Percentiles rank a stretch among this genome's conserved stretches.
Conservation (phyloP, 371 early-diverging fungal species). For the Cokeromyces recurvatus region DNA sequence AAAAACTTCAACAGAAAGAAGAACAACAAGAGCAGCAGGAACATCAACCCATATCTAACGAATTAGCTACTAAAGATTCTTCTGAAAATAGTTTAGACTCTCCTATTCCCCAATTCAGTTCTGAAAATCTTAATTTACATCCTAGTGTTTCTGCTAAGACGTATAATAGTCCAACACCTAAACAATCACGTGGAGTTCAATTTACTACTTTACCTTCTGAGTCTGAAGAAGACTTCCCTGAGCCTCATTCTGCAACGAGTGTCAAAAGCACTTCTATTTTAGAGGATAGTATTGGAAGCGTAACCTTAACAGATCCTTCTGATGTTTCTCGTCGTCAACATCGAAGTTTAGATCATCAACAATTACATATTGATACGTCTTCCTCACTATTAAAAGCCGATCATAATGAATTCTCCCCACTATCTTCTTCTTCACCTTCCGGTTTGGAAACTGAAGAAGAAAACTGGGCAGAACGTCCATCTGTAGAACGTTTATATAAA, state of each 20-base stretch:
- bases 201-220: neutral
- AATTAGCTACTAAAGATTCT: too few species aligned
- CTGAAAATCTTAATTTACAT: slow-evolving; percentile 19
- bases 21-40: too few species aligned
- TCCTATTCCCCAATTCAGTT: slow-evolving; percentile 10
- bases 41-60: too few species aligned
- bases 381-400: too few species aligned
- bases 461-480: slow-evolving; percentile 67
- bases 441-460: slow-evolving; percentile 22
- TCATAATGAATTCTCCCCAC: too few species aligned
- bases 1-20: too few species aligned
- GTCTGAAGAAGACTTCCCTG: neutral
- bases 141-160: slow-evolving; percentile 21
- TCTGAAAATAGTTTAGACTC: too few species aligned
- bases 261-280: slow-evolving; percentile 4
- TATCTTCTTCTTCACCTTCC: neutral
- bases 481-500: slow-evolving; percentile 66
- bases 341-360: neutral
- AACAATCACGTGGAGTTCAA: slow-evolving; percentile 4
- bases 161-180: slow-evolving; percentile 2
- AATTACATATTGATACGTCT: slow-evolving; percentile 10
- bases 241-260: neutral
- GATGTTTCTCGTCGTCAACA: slow-evolving; percentile 1
- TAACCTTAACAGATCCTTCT: slow-evolving; percentile 12
- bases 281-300: slow-evolving; percentile 10